A percentile compares a stretch with the other conserved stretches of the same genome.
Conservation (phyloP, 345 rosid species). For the Eucalyptus grandis region DNA sequence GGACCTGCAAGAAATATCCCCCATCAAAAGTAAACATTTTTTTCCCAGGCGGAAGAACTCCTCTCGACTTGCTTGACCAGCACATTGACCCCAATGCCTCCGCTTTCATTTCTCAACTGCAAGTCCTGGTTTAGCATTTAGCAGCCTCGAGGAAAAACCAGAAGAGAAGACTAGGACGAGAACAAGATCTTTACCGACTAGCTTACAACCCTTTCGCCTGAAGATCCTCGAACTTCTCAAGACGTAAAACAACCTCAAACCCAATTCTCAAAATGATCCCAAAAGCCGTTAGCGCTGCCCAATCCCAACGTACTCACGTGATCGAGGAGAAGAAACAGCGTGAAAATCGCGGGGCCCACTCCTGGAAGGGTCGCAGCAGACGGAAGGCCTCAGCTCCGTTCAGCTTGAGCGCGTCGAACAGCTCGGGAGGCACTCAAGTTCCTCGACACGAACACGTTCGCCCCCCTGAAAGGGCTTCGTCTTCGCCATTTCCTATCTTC, state of each 20-base stretch:
- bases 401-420: constrained; percentile 65
- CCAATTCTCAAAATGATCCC: no score
- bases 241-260: no score
- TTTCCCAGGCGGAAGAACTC: background rate
- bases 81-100: background rate
- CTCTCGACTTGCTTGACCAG: background rate
- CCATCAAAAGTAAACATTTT: background rate
- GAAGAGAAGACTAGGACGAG: no score
- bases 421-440: constrained; percentile 75
- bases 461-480: constrained; percentile 48
- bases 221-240: no score
- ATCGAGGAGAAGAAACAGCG: constrained; percentile 57
- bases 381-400: constrained; percentile 68
- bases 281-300: background rate
- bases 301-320: constrained; percentile 22
- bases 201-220: no score
- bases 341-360: constrained; percentile 59
- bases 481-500: constrained; percentile 20
- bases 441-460: constrained; percentile 70
- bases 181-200: no score
- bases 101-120: no score
- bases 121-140: no score
- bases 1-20: constrained; percentile 35
- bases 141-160: no score
- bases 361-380: constrained; percentile 84